Base-by-base conservation (phyloP, 2,329 filamentous ascomycete species). In the Penicillium hordei region DNA sequence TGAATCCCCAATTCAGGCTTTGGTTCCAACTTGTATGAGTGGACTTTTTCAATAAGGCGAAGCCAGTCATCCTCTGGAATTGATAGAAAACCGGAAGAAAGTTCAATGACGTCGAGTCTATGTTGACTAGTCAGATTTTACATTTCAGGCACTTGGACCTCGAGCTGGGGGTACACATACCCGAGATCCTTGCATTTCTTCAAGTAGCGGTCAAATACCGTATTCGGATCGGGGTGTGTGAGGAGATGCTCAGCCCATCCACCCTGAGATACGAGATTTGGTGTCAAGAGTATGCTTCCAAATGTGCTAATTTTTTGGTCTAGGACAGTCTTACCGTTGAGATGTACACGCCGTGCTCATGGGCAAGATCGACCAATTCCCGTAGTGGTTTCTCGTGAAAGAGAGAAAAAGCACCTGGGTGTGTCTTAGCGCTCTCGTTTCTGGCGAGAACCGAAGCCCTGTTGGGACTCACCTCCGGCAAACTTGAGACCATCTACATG, bases 1-100 rank as follows among this genome's bases (percentile, higher is more conserved):
- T 84, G 81, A 61, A 84, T 84, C 0, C 82, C 82, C 38, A 83
- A 70, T 61, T 84, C 82, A 1, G 82, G 81, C 64, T 83, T 84
- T 15, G 82, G 76, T 60, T 76, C 81, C 17, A 85, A 68, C 0
- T 80, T 79, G 55, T 77, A 76, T 2, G 73, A 68, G 39, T 82
- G 81, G 33, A 76, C 75, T 60, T 76, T 76, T 61, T 82, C 76
- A 21, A 82, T 76, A 6, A 83, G 75, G 0, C 81, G 79, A 9
- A 83, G 70, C 79, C 80, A 83, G 70, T 83, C 81, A 21, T 82
- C 79, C 17, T 73, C 71, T 0, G 86, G 81, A 52, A 84, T 73
- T 4, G 80, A 82, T 17, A 84, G 69, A 65, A 84, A 84, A 5
- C 81, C 82, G 0, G 79, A 75, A 1, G 80, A 83, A 12, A 84